phyloP scores from a whole-genome alignment of 768 basidiomycete genomes.

The Trametes cinnabarina region DNA sequence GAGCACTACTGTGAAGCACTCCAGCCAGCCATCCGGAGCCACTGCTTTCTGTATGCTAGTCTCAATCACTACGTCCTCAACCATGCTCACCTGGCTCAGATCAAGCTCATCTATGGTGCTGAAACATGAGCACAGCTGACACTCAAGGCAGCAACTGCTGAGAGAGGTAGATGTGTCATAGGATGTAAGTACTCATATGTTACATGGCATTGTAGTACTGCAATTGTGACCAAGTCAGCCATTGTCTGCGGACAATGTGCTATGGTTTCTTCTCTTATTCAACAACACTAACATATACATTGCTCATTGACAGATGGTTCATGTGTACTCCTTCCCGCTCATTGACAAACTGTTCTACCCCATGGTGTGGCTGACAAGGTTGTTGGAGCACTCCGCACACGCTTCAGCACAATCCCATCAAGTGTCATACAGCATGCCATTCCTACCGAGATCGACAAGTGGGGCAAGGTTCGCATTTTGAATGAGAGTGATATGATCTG shows the following conservation, averaged over 20 bases:
- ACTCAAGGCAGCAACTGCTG: not conserved
- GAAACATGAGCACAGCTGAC: not conserved
- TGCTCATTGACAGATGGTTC: too few relatives aligned
- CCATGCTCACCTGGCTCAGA: constrained; percentile 10
- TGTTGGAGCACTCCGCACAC: not conserved
- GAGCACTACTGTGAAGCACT: constrained; percentile 29
- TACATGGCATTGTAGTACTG: too few relatives aligned
- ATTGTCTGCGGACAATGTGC: too few relatives aligned
- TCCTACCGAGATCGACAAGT: constrained; percentile 19
- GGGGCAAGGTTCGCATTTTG: constrained; percentile 27
- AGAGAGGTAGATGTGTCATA: not conserved
- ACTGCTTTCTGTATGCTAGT: constrained; percentile 20
- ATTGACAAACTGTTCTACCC: too few relatives aligned
- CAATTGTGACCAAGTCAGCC: too few relatives aligned
- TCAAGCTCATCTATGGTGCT: constrained; percentile 16
- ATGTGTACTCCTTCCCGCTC: too few relatives aligned
- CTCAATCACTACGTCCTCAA: constrained; percentile 17
- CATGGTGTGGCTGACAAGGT: not conserved
- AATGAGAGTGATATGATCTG: constrained; percentile 32
- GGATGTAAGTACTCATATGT: too few relatives aligned
- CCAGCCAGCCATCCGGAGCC: constrained; percentile 22
- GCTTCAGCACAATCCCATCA: not conserved
- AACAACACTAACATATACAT: too few relatives aligned
- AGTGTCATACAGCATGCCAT: not conserved
- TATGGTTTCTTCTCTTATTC: too few relatives aligned